Conservation (phyloP, 768 basidiomycete species). For the Dentipellis sp. region DNA sequence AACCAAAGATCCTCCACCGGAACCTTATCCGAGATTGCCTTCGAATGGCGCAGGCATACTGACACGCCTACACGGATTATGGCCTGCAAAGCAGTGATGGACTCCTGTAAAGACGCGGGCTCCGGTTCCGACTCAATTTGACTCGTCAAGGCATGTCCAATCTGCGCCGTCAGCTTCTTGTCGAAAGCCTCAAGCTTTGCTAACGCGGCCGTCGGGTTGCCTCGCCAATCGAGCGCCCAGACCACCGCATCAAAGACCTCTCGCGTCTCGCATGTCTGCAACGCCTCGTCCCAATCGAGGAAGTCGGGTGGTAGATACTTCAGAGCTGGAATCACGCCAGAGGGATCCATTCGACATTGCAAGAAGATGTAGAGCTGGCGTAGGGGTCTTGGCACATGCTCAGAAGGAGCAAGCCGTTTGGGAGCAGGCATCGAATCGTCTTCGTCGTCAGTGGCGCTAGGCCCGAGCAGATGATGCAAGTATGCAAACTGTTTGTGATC, state of each 20-base stretch:
- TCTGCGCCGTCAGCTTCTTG: slow-evolving; percentile 34
- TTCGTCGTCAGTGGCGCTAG: slow-evolving; percentile 28
- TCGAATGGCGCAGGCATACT: slow-evolving; percentile 64
- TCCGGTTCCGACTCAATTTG: slow-evolving; percentile 1
- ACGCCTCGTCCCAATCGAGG: slow-evolving; percentile 47
- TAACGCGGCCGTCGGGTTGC: slow-evolving; percentile 57
- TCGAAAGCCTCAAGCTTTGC: slow-evolving; percentile 54
- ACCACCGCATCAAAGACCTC: slow-evolving; percentile 68
- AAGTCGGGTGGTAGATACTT: slow-evolving; percentile 40
- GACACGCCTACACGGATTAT: slow-evolving; percentile 53
- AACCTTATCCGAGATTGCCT: slow-evolving; percentile 25
- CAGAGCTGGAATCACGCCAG: slow-evolving; percentile 52
- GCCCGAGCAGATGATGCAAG: slow-evolving; percentile 60
- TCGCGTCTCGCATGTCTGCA: slow-evolving; percentile 56
- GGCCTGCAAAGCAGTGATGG: slow-evolving; percentile 41
- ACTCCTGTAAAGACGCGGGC: slow-evolving; percentile 21
- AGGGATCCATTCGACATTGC: slow-evolving; percentile 63
- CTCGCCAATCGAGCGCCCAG: slow-evolving; percentile 66
- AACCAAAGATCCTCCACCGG: slow-evolving; percentile 86
- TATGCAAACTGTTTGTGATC: slow-evolving; percentile 64
- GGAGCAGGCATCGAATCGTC: slow-evolving; percentile 24
- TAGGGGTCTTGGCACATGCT: slow-evolving; percentile 38
- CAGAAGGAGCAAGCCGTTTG: slow-evolving; percentile 25
- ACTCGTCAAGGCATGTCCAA: slow-evolving; percentile 29
- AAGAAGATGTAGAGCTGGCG: slow-evolving; percentile 60